Percentiles rank a stretch among this genome's conserved stretches.
Conservation (phyloP, 1,139 yeast genomes). For the Blastobotrys proliferans region DNA sequence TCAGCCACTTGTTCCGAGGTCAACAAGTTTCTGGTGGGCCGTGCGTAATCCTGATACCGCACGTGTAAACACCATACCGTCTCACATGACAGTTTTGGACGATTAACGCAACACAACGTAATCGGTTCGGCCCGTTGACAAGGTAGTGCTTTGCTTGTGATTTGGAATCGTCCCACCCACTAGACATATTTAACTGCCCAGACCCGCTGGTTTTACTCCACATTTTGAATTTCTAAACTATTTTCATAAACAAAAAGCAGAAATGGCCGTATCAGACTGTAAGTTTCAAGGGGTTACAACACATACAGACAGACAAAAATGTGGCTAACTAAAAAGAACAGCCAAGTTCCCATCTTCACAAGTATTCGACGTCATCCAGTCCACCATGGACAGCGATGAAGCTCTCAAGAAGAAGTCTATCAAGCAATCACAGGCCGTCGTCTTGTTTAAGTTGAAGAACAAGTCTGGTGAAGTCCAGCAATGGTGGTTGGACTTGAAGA, state of each 20-base stretch:
- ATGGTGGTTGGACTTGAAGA: conserved; percentile 71
- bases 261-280: conserved; percentile 9
- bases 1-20: too few relatives aligned
- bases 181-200: too few relatives aligned
- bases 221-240: conserved; percentile 1
- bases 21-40: too few relatives aligned
- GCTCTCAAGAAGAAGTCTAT: conserved; percentile 34
- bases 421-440: conserved; percentile 54
- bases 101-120: too few relatives aligned
- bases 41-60: too few relatives aligned
- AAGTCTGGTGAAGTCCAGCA: conserved; percentile 60
- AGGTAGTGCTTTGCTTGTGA: too few relatives aligned
- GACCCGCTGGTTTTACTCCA: neutral
- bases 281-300: neutral
- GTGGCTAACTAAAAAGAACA: neutral
- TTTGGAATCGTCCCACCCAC: too few relatives aligned
- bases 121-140: too few relatives aligned
- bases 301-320: neutral
- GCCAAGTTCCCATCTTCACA: conserved; percentile 38
- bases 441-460: conserved; percentile 67
- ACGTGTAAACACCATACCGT: too few relatives aligned
- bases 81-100: too few relatives aligned
- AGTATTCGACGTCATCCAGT: conserved; percentile 37
- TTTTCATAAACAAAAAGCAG: neutral
- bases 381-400: conserved; percentile 30